These are phyloP conservation scores for Rhodotorula graminis DNA, from an alignment of 768 basidiomycete species.

Conservation along the genomic window DNA sequence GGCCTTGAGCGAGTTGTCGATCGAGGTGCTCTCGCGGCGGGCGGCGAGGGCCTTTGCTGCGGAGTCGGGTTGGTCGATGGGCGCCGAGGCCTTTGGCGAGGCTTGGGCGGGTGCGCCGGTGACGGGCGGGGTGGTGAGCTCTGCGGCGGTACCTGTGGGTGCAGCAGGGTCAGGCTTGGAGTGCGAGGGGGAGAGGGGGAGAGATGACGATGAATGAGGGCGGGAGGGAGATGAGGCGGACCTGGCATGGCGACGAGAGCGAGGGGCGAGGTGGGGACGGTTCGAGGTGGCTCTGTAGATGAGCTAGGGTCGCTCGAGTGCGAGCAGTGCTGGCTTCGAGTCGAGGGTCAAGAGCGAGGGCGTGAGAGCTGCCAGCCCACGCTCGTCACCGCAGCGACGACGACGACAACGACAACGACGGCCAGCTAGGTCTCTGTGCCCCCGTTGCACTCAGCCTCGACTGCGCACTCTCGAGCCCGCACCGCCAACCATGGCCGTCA, in stretches of 20 bases:
- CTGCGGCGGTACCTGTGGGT: conserved; percentile 28
- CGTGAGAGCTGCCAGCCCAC: too few relatives aligned
- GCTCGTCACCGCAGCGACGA: too few relatives aligned
- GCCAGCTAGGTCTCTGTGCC: too few relatives aligned
- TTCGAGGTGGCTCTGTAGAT: not conserved
- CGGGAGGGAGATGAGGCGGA: not conserved
- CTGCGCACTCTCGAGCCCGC: too few relatives aligned
- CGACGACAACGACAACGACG: too few relatives aligned
- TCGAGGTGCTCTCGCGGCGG: conserved; percentile 15
- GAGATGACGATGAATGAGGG: not conserved
- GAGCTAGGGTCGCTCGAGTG: too few relatives aligned
- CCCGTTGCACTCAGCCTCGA: too few relatives aligned
- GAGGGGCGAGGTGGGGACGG: too few relatives aligned
- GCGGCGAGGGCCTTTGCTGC: conserved; percentile 30
- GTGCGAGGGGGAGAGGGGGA: not conserved
- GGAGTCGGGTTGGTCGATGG: conserved; percentile 8
- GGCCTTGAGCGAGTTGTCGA: not conserved
- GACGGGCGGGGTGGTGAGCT: conserved; percentile 29
- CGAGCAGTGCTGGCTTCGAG: too few relatives aligned
- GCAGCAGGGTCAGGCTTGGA: not conserved
- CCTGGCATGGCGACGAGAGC: conserved; percentile 17
- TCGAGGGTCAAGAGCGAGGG: too few relatives aligned
- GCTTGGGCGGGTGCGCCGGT: conserved; percentile 34
- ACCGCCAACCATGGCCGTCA: not conserved
- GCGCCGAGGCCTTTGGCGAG: conserved; percentile 9